phyloP scores from a whole-genome alignment of 2,329 filamentous ascomycete species.

The Pseudocercospora musae region DNA sequence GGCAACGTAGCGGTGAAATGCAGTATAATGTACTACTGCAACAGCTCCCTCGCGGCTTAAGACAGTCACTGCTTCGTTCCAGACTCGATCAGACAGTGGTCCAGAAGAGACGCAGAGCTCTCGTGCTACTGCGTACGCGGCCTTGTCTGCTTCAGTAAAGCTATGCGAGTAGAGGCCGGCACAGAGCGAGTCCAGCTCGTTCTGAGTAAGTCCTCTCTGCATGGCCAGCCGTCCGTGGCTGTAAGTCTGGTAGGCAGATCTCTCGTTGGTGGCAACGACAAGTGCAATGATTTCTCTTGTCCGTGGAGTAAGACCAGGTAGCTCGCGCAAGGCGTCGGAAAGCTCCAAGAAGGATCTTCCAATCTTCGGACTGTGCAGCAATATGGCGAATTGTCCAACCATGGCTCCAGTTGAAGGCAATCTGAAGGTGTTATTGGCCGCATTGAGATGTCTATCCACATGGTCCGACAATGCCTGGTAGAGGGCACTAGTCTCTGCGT shows the following conservation, averaged over 20 bases:
- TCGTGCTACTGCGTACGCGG: conserved; percentile 8
- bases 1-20: conserved; percentile 12
- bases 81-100: conserved; percentile 3
- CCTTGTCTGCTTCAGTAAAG: conserved; percentile 7
- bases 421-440: conserved; percentile 6
- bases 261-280: conserved; percentile 10
- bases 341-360: conserved; percentile 10
- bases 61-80: conserved; percentile 11
- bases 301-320: conserved; percentile 5
- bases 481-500: conserved; percentile 13
- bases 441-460: background rate
- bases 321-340: conserved; percentile 3
- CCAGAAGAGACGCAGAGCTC: conserved; percentile 11
- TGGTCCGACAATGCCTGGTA: conserved; percentile 14
- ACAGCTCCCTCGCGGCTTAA: conserved; percentile 7
- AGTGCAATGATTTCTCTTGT: conserved; percentile 13
- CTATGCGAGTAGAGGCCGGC: conserved; percentile 11
- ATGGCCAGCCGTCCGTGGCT: conserved; percentile 2
- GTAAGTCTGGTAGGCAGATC: conserved; percentile 7
- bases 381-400: conserved; percentile 13
- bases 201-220: background rate
- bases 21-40: conserved; percentile 10
- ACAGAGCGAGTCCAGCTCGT: conserved; percentile 11
- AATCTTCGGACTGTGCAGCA: conserved; percentile 14
- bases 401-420: conserved; percentile 13